phyloP scores from a whole-genome alignment of 2,329 filamentous ascomycete genomes.

The Pestalotiopsis sp. region DNA sequence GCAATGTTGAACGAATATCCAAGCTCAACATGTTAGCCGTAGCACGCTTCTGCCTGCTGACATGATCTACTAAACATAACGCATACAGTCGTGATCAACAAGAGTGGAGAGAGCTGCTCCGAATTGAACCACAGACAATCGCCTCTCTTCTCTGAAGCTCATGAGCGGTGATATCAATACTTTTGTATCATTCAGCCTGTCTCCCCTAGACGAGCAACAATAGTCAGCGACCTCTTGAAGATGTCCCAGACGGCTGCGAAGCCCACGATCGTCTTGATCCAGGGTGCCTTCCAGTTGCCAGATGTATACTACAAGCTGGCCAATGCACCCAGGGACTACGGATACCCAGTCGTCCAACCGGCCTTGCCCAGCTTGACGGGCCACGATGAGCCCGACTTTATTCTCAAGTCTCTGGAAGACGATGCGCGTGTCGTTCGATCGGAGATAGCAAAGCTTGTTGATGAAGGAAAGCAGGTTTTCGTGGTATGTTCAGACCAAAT shows the following conservation, averaged over 20 bases:
- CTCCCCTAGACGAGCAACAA: too few species aligned
- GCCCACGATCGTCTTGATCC: conserved; percentile 14
- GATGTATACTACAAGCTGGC: conserved; percentile 13
- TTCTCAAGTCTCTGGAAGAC: conserved; percentile 6
- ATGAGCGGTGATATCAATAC: too few species aligned
- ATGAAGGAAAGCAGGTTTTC: conserved; percentile 18
- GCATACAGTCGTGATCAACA: too few species aligned
- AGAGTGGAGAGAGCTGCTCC: too few species aligned
- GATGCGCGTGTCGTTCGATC: conserved; percentile 8
- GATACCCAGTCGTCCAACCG: conserved; percentile 14
- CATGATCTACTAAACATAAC: too few species aligned
- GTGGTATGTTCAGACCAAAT: conserved; percentile 10
- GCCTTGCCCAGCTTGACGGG: conserved; percentile 1
- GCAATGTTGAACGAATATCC: too few species aligned
- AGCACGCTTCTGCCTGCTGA: too few species aligned
- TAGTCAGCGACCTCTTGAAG: too few species aligned
- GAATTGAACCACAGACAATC: too few species aligned
- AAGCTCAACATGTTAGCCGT: too few species aligned
- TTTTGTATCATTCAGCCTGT: too few species aligned
- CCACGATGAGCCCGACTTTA: conserved; percentile 9
- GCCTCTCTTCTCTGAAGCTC: too few species aligned
- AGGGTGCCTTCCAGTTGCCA: conserved; percentile 14
- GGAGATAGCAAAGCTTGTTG: conserved; percentile 9
- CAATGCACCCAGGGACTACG: not conserved
- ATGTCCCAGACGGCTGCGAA: not conserved